Evolutionary conservation across 1,284 basidiomycete genomes (phyloP), one percentile per base, ranked within the genome.

Genomic region (Melampsora abietis-canadensis): DNA sequence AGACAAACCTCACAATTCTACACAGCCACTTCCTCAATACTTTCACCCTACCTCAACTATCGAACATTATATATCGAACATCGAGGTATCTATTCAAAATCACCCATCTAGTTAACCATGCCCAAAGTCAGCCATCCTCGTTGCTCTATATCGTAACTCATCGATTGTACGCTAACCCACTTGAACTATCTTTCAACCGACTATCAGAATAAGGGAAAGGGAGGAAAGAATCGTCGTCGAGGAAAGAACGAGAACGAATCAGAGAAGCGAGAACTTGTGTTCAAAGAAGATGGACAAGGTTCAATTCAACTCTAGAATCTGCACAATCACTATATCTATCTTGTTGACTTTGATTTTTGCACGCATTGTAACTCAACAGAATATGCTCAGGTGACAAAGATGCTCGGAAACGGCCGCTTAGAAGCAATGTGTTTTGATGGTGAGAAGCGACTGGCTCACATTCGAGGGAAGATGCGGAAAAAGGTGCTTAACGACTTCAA

Each of bases 191-290:
- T 44, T 44, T 79, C 40, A 17, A 14, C 34, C 40, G 2, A 21
- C 17, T 6, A 12, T 57, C 59, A 82, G 80, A 81, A 81, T 76
- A 82, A 82, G 63, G 81, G 81, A 76, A 82, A 98, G 92, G 95
- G 96, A 83, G 96, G 96, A 78, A 98, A 99, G 87, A 98, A 98
- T 85, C 89, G 96, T 84, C 88, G 95, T 87, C 88, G 95, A 85
- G 95, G 95, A 88, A 99, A 98, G 89, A 98, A 98, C 85, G 95
- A 98, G 85, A 95, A 94, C 84, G 93, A 97, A 78, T 91, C 91
- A 78, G 93, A 97, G 85, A 98, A 98, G 87, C 91, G 96, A 80
- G 96, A 99, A 84, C 88, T 98, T 65, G 93, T 98, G 66, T 98
- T 98, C 87, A 92, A 93, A 81, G 95, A 98, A 83, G 96, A 98